These are phyloP conservation scores for Toxoplasma gondii DNA, from an alignment of 169 alveolate species.

Conservation along the genomic window DNA sequence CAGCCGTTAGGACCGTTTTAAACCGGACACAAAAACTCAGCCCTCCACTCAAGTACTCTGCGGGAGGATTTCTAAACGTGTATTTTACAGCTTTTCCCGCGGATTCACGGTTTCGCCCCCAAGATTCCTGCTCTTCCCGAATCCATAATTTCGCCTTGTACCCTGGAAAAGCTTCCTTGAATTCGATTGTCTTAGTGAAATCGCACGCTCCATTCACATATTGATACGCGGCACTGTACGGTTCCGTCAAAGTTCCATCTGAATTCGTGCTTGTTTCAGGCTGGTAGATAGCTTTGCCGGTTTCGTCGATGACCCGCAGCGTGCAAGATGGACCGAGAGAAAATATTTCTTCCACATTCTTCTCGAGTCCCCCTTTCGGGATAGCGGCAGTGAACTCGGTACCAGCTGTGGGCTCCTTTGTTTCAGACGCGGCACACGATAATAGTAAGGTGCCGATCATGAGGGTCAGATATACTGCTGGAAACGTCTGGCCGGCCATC, in stretches of 20 bases:
- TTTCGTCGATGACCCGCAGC: background rate
- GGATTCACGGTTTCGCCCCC: background rate
- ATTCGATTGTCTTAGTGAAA: background rate
- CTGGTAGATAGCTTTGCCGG: background rate
- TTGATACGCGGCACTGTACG: background rate
- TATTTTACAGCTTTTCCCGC: background rate
- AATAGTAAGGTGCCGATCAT: background rate
- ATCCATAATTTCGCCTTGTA: background rate
- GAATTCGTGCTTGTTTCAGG: background rate
- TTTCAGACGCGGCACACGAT: background rate
- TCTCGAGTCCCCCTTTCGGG: background rate
- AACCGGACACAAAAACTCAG: background rate
- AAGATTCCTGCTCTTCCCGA: background rate
- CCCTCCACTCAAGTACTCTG: background rate
- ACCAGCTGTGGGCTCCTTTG: too few species aligned
- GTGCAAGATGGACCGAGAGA: background rate
- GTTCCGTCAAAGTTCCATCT: too few species aligned
- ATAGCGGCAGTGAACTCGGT: background rate
- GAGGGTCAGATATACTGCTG: background rate
- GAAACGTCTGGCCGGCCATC: too few species aligned
- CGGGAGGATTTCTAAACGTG: constrained; percentile 11
- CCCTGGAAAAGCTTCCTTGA: background rate
- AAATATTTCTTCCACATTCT: background rate
- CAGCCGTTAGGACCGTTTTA: background rate
- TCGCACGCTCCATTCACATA: background rate